Percentiles rank a stretch among this genome's conserved stretches.
Conservation (phyloP, 257 asterid species). For the Przewalskia tangutica region DNA sequence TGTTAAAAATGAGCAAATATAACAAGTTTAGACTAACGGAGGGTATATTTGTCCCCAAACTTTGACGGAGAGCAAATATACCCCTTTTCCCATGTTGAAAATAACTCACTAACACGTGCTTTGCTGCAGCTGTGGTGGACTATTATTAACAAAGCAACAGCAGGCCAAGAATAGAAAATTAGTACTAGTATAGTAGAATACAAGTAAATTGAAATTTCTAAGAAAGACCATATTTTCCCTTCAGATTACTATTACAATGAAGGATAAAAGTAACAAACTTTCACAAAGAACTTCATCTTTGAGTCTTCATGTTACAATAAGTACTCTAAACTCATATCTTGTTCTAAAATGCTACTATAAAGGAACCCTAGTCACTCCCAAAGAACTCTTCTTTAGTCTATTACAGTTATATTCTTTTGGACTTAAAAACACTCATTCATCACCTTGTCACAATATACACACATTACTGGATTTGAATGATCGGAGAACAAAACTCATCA, state of each 20-base stretch:
- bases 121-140: not conserved
- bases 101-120: conserved; percentile 10
- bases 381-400: conserved; percentile 13
- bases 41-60: no score
- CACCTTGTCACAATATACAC: conserved; percentile 16
- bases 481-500: conserved; percentile 5
- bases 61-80: no score
- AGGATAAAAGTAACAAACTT: conserved; percentile 6
- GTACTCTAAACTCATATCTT: not conserved
- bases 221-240: conserved; percentile 11
- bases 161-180: not conserved
- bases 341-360: not conserved
- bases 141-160: not conserved
- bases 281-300: not conserved
- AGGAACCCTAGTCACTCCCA: not conserved
- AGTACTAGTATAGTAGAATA: not conserved
- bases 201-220: not conserved
- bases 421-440: not conserved
- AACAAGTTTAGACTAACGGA: no score
- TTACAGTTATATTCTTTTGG: conserved; percentile 8
- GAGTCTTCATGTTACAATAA: not conserved
- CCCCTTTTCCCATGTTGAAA: no score
- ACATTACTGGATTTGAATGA: conserved; percentile 8
- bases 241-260: conserved; percentile 26
- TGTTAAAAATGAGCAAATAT: no score